Evolutionary conservation across 495 filamentous ascomycete genomes (phyloP), one percentile per base, ranked within the genome.

Genomic region (Aspergillus diversus): DNA sequence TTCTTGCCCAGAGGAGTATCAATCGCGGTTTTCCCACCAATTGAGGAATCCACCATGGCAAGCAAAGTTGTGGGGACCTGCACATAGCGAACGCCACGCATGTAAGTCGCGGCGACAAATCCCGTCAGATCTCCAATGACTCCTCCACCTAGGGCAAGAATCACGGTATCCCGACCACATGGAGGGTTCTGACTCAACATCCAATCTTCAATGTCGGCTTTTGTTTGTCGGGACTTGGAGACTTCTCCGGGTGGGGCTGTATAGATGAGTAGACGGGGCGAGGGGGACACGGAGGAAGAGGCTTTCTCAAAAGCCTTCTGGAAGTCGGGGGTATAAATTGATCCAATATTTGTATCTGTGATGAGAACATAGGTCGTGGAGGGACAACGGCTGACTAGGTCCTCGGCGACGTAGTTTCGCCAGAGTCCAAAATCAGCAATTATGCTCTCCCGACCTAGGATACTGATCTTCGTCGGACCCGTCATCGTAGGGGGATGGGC

Each of bases 101-200:
- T 99, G 80, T 97, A 99, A 55, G 95, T 99, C 46, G 95, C 90
- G 27, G 95, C 95, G 27, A 97, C 90, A 75, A 96, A 99, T 55
- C 95, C 95, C 61, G 97, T 92, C 87, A 98, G 89, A 73, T 99
- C 95, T 21, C 95, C 95, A 78, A 99, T 97, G 31, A 99, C 96
- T 55, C 95, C 95, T 63, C 95, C 95, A n/a, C 95, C 95, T 13
- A 99, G 82, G 16, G 95, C 95, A 74, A 99, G 91, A 56, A 99
- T 86, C 49, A 99, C 90, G 1, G 93, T 96, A 75, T 99, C 95
- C 53, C 95, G 85, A 17, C 94, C 96, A 82, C 93, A 98, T 73
- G 81, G 82, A 8, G 81, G 81, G 56, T 68, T 78, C 61, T 97
- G 85, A 63, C 88, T 85, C 53, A 97, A 82, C 90, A 99, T 90